Evolutionary conservation across 805 yeast species (phyloP), one percentile per base, ranked within the genome.

Genomic region (Ogataea methylovora): DNA sequence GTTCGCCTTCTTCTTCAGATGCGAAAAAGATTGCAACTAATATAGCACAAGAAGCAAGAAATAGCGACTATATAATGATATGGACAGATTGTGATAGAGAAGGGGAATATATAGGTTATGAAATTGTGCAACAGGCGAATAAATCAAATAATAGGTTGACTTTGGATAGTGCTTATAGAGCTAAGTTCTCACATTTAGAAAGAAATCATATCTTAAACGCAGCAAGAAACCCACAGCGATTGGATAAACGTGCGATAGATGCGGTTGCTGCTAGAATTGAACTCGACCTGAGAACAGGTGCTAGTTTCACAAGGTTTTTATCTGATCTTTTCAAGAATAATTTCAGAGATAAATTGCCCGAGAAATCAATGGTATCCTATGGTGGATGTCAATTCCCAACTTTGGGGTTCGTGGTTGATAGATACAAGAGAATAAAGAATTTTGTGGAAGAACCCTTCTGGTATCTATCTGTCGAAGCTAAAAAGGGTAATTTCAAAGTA

Each of bases 61-160:
- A 49, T 14, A 73, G 84, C 5, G 72, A 76, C 34, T 61, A 62
- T 26, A 59, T 92, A 35, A 84, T 86, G 84, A 85, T 92, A 7
- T 92, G 98, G 97, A 92, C 98, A 1, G 99, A 92, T 68, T 92
- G 98, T 59, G 97, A 88, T 67, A 66, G 97, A 24, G 97, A 88
- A 54, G 97, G 97, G 2, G 97, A 88, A 54, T 82, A 77, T 55
- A 88, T 88, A 37, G 97, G 97, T 0, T 76, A 69, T 61, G 95
- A 88, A 48, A 76, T 94, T 12, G 67, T 74, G 24, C 68, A 76
- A 34, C 79, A 78, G n/a, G 96, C 95, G 0, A 51, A 54, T 32
- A 65, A 64, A 41, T 62, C 58, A 2, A 80, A 82, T 49, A 45
- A 58, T 1, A 42, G 58, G 2, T 49, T 86, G 28, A 61, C 57